Base-by-base conservation (phyloP, 2,329 filamentous ascomycete species). In the Microcera coccophila region DNA sequence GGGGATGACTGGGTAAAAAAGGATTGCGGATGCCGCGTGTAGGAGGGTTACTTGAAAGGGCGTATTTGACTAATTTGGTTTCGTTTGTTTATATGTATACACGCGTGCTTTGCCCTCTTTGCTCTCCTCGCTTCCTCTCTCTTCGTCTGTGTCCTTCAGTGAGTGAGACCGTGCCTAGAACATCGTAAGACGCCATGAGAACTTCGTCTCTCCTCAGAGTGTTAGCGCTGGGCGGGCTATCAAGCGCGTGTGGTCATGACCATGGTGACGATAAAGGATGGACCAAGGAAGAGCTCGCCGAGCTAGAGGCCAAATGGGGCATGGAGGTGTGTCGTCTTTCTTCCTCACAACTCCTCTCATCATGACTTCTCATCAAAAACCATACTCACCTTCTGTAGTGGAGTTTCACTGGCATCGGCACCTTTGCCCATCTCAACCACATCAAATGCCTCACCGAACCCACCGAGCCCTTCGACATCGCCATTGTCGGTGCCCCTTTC, bases 381-480 rank as follows among this genome's bases (percentile, higher is more conserved):
- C 38, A 48, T 20, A 50, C 45, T 53, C 24, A 26, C 32, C 24
- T 5, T 18, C 39, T 33, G 8, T 39, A 68, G 64, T 68, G 66
- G 64, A 49, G 59, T 1, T 93, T 88, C 62, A 76, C 78, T 20
- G 87, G 87, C 45, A 86, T 93, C 49, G 81, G 82, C 40, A 82
- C 82, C 26, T 90, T 88, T 63, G 85, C 84, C 29, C 85, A 88
- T 57, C 72, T 88, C 21, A 73, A 79, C 54, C 73, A 87, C 51
- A 73, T 78, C 49, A 85, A 82, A 59, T 89, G 85, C 55, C 72
- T 89, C 26, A 79, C 80, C n/a, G 76, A 76, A 36, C 82, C 82
- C 1, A 68, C 74, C 19, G 76, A 79, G 58, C 66, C 67, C 12
- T 88, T 79, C 57, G 85, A 89, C 60, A 85, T 89, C 54, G 85